Evolutionary conservation across 495 filamentous ascomycete species (phyloP).

Genomic region (Collariella sp.): DNA sequence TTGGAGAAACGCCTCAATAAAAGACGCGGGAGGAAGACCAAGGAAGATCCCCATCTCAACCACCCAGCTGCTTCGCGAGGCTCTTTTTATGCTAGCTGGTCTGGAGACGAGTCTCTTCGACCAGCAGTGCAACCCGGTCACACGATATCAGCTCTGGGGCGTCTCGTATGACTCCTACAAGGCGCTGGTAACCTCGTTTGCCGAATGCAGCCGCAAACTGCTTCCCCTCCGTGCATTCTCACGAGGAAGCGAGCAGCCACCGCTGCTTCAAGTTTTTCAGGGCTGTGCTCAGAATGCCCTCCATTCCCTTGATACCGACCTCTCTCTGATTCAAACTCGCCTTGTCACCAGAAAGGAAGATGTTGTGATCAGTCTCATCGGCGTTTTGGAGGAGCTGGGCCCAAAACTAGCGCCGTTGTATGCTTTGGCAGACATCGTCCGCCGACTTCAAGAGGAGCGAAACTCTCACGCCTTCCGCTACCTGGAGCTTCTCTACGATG

Average conservation of each 20-base stretch:
- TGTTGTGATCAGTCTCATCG: conserved; percentile 48
- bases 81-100: conserved; percentile 75
- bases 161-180: conserved; percentile 36
- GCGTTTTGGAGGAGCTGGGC: conserved; percentile 53
- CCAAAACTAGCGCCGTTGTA: conserved; percentile 45
- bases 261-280: conserved; percentile 45
- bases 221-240: conserved; percentile 29
- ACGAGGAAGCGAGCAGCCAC: conserved; percentile 28
- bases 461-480: conserved; percentile 45
- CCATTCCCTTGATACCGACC: conserved; percentile 33
- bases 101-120: conserved; percentile 67
- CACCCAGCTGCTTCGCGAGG: conserved; percentile 65
- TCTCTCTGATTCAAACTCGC: conserved; percentile 39
- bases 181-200: conserved; percentile 32
- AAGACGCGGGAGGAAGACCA: conserved; percentile 26
- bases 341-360: conserved; percentile 38
- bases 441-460: conserved; percentile 29
- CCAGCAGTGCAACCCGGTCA: conserved; percentile 25
- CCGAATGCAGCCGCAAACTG: conserved; percentile 34
- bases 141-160: conserved; percentile 29
- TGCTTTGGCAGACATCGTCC: conserved; percentile 44
- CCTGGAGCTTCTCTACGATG: conserved; percentile 67
- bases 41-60: conserved; percentile 53
- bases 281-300: conserved; percentile 36
- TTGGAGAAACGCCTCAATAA: conserved; percentile 43